These are phyloP conservation scores for Penicillium crustosum DNA, from an alignment of 2,329 filamentous ascomycete genomes.

Conservation along the genomic window DNA sequence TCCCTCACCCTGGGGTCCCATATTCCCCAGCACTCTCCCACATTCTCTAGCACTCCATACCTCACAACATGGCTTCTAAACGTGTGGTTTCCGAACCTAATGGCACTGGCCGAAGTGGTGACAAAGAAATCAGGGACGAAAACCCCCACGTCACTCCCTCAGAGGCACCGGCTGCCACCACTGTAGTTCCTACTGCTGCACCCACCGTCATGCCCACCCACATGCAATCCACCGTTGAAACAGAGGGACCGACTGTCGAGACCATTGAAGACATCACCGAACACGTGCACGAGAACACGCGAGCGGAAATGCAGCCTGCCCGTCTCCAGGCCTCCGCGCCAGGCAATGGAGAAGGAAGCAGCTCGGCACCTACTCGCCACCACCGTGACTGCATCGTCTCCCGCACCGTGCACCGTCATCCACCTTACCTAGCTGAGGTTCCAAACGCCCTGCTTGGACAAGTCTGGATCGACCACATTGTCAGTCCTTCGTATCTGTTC, in stretches of 20 bases:
- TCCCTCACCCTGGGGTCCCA: background rate
- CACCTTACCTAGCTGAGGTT: background rate
- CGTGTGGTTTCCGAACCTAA: background rate
- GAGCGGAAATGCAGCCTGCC: background rate
- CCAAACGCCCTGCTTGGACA: background rate
- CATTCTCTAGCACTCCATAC: too few relatives aligned
- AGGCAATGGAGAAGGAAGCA: background rate
- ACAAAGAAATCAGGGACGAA: background rate
- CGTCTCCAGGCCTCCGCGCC: background rate
- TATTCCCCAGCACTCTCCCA: background rate
- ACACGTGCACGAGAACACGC: background rate
- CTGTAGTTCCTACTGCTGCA: background rate
- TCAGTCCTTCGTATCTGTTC: background rate
- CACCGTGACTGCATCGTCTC: background rate
- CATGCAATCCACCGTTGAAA: background rate
- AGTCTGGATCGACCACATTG: background rate
- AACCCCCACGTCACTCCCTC: background rate
- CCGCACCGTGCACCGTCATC: fast-evolving
- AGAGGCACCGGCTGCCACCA: background rate
- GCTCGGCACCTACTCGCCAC: too few relatives aligned
- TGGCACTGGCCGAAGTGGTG: too few relatives aligned
- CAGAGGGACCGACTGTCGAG: background rate
- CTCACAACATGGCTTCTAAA: background rate
- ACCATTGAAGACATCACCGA: background rate
- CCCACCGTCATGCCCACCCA: background rate